A percentile compares a stretch with the other conserved stretches of the same genome.
Conservation (phyloP, 2,329 filamentous ascomycete genomes). For the Huntiella decipiens region DNA sequence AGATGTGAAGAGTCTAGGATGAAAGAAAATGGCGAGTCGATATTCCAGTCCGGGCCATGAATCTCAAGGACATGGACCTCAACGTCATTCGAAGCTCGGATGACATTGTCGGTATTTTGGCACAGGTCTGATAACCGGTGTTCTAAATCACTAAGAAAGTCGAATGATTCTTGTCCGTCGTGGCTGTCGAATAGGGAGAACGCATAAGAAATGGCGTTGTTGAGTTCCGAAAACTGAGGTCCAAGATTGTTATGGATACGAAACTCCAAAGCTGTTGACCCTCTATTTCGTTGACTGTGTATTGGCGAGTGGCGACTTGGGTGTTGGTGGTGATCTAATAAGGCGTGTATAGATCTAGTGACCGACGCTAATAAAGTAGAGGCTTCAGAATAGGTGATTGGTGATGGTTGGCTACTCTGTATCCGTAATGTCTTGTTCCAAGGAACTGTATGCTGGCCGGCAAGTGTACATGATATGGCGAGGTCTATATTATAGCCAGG, state of each 20-base stretch:
- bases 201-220: conserved; percentile 24
- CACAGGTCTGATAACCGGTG: conserved; percentile 20
- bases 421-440: conserved; percentile 25
- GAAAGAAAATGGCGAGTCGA: conserved; percentile 28
- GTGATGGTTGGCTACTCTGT: conserved; percentile 28
- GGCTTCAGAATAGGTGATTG: conserved; percentile 26
- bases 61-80: conserved; percentile 29
- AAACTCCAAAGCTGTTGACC: conserved; percentile 18
- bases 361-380: conserved; percentile 29
- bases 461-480: conserved; percentile 24
- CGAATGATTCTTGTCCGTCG: conserved; percentile 24
- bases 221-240: conserved; percentile 26
- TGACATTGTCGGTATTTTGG: conserved; percentile 23
- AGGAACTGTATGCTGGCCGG: conserved; percentile 18
- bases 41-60: conserved; percentile 25
- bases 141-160: conserved; percentile 25
- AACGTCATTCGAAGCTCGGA: conserved; percentile 27
- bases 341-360: conserved; percentile 23
- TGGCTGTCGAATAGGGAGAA: conserved; percentile 27
- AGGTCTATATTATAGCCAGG: conserved; percentile 32
- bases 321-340: conserved; percentile 20
- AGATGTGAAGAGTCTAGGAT: conserved; percentile 23
- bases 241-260: conserved; percentile 31
- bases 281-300: not conserved
- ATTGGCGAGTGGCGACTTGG: too few species aligned